These are phyloP conservation scores for Theileria annulata DNA, from an alignment of 169 alveolate species.

Conservation along the genomic window DNA sequence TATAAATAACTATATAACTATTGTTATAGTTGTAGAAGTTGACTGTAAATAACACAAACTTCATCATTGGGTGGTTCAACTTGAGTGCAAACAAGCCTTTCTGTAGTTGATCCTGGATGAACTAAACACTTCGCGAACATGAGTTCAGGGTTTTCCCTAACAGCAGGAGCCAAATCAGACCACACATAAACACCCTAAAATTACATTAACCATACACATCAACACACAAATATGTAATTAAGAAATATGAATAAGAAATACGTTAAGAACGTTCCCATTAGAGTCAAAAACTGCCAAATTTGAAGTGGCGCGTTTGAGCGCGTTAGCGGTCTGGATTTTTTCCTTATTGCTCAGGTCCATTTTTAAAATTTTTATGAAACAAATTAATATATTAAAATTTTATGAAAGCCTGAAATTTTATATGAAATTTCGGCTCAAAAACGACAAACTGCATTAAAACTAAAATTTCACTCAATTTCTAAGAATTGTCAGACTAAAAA, in stretches of 20 bases:
- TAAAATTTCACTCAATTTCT: background rate
- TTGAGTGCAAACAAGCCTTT: slow-evolving; percentile 77
- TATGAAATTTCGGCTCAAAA: background rate
- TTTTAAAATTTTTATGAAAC: background rate
- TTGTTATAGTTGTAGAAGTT: background rate
- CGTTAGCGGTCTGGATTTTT: slow-evolving; percentile 58
- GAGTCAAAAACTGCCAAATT: slow-evolving; percentile 55
- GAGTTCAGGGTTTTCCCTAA: slow-evolving; percentile 83
- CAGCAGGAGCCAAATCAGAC: slow-evolving; percentile 89
- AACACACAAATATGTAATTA: background rate
- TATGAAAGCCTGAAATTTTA: background rate
- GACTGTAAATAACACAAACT: background rate
- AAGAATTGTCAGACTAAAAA: no score
- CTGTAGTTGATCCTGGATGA: slow-evolving; percentile 84
- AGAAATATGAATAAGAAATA: background rate
- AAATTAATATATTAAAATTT: background rate
- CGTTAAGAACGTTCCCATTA: slow-evolving; percentile 30
- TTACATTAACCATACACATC: background rate
- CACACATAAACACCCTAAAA: slow-evolving; percentile 86
- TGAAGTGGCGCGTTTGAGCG: slow-evolving; percentile 64
- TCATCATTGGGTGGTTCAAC: slow-evolving; percentile 80
- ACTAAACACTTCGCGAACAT: slow-evolving; percentile 90
- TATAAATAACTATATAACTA: background rate
- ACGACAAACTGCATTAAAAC: slow-evolving; percentile 14
- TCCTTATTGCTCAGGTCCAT: slow-evolving; percentile 58